Evolutionary conservation across 23 red algal genomes (phyloP), one percentile per base, ranked within the genome.

Genomic region (Cyanidioschyzon merolae): DNA sequence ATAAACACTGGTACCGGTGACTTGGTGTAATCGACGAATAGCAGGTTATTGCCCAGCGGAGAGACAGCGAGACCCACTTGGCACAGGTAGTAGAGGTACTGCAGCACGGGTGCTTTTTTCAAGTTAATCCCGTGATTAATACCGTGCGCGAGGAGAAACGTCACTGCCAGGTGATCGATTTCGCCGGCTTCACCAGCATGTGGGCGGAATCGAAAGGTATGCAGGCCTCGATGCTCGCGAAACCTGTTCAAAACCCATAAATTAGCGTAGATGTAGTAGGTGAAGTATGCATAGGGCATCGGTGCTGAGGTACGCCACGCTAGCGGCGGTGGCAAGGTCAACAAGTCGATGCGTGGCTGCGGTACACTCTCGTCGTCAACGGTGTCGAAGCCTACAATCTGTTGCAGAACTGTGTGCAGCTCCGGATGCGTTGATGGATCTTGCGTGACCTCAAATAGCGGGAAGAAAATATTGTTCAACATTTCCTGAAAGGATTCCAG

Each of bases 61-160:
- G 86, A 90, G 84, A 96, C 90, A 32, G 92, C 92, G 30, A 96
- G 39, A 58, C 92, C 92, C 17, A 96, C 85, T 76, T 96, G 92
- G 0, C 80, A 86, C 40, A 96, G 26, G 75, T 96, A 96, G 79
- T 88, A 96, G 68, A 96, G 82, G 54, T 96, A 90, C 58, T 96
- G 92, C 38, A 96, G 79, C 34, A 88, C 79, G 7, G 92, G 92
- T 37, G 80, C 75, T 57, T 77, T 57, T 38, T 85, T 85, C 67
- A 96, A 74, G 32, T 90, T 90, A 37, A 96, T 76, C 12, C 92
- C 92, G 63, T 96, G 92, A 54, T 96, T 96, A 39, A 96, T 96
- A 26, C 87, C 83, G 77, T 96, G 79, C 31, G 92, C 92, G 29
- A 96, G 76, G 16, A 96, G 76, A 76, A 96, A 96, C 68, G 79